A percentile compares a stretch with the other conserved stretches of the same genome.
phyloP scores from a whole-genome alignment of 306 rosid species.

The Inga leiocalycina region DNA sequence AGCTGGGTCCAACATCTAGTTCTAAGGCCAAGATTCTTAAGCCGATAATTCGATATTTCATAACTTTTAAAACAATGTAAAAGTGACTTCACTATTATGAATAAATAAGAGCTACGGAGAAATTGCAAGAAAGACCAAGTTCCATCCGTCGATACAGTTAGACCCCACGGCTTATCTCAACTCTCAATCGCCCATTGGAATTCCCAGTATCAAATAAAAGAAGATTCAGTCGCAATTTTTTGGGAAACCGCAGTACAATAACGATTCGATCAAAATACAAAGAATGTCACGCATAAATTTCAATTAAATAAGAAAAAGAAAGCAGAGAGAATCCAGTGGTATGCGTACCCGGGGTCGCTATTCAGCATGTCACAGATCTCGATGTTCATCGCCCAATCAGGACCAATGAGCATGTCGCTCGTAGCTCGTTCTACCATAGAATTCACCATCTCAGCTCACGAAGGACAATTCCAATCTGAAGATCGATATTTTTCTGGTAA shows the following conservation, averaged over 20 bases:
- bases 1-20: neutral
- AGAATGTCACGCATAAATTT: constrained; percentile 4
- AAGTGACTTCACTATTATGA: neutral
- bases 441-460: constrained; percentile 73
- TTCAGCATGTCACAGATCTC: constrained; percentile 98
- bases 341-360: constrained; percentile 86
- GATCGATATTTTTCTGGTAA: constrained; percentile 35
- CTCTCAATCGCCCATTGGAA: constrained; percentile 17
- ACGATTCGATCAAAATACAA: constrained; percentile 5
- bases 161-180: constrained; percentile 15
- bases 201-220: neutral
- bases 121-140: neutral
- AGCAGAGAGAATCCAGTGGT: constrained; percentile 27
- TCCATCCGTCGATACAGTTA: neutral
- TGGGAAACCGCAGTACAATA: neutral
- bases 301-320: neutral
- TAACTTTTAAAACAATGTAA: neutral
- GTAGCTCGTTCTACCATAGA: constrained; percentile 96
- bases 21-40: neutral
- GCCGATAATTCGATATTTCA: constrained; percentile 16
- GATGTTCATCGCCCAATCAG: constrained; percentile 99
- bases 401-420: constrained; percentile 97
- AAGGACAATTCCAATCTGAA: constrained; percentile 33
- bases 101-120: neutral
- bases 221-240: neutral